Evolutionary conservation across 2,329 filamentous ascomycete species (phyloP).

Genomic region (Alternaria novae-zelandiae): DNA sequence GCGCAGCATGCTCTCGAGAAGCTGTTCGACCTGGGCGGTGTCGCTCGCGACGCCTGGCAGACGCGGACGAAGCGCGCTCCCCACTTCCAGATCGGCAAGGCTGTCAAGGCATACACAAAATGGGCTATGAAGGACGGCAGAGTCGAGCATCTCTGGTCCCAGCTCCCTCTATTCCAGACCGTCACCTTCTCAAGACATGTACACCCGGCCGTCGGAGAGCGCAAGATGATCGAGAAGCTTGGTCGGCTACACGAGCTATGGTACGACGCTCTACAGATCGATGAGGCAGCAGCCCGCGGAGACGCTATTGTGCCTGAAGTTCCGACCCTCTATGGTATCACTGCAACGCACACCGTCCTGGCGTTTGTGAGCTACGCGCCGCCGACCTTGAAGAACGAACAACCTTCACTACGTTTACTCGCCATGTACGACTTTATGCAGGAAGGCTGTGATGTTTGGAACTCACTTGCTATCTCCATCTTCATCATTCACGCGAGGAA

Average conservation of each 20-base stretch:
- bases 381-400: conserved; percentile 33
- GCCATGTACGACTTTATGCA: conserved; percentile 62
- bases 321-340: conserved; percentile 62
- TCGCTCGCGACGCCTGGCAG: conserved; percentile 58
- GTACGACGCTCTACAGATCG: conserved; percentile 44
- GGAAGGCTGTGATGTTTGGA: conserved; percentile 65
- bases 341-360: conserved; percentile 61
- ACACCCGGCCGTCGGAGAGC: conserved; percentile 49
- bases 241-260: conserved; percentile 53
- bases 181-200: conserved; percentile 51
- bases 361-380: conserved; percentile 59
- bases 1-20: conserved; percentile 59
- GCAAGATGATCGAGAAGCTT: conserved; percentile 53
- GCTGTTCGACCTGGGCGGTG: conserved; percentile 59
- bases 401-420: conserved; percentile 50
- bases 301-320: conserved; percentile 22
- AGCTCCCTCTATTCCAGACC: conserved; percentile 56
- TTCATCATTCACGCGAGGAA: conserved; percentile 61
- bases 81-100: conserved; percentile 49
- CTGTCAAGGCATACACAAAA: conserved; percentile 56
- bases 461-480: conserved; percentile 63
- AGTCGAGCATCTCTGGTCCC: conserved; percentile 45
- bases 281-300: conserved; percentile 7
- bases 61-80: conserved; percentile 46
- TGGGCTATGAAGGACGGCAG: conserved; percentile 61